Evolutionary conservation across 306 rosid species (phyloP).

Genomic region (Acacia melanoxylon): DNA sequence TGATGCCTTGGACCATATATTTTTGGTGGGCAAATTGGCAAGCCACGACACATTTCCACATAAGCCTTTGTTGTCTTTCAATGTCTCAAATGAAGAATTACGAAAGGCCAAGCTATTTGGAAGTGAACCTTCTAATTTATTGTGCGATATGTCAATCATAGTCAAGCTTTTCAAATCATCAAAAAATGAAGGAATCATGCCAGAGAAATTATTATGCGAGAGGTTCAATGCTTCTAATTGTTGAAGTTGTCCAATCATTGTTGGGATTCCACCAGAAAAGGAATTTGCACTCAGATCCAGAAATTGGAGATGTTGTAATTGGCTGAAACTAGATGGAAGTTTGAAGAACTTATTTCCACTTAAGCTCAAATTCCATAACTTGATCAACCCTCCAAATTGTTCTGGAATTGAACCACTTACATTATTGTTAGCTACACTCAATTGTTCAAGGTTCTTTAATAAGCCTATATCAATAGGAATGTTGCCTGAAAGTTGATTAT

Average conservation of each 20-base stretch:
- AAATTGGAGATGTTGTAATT: background rate
- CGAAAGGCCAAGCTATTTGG: background rate
- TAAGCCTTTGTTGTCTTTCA: background rate
- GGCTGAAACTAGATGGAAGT: background rate
- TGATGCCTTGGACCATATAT: background rate
- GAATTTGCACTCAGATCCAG: background rate
- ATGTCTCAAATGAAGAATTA: background rate
- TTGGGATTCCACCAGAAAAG: background rate
- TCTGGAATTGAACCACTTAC: background rate
- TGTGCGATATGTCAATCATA: background rate
- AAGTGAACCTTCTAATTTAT: background rate
- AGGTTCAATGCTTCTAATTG: background rate
- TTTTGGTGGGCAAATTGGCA: background rate
- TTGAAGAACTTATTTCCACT: background rate
- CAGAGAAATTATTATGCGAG: background rate
- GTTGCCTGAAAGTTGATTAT: background rate
- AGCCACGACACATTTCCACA: background rate
- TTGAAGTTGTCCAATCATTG: background rate
- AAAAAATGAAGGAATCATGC: background rate
- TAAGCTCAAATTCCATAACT: background rate
- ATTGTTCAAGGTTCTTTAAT: background rate
- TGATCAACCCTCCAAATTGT: background rate
- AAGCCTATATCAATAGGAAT: background rate
- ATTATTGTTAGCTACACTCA: background rate
- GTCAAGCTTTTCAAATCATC: background rate